Evolutionary conservation across 345 rosid species (phyloP).

Genomic region (Stellera chamaejasme): DNA sequence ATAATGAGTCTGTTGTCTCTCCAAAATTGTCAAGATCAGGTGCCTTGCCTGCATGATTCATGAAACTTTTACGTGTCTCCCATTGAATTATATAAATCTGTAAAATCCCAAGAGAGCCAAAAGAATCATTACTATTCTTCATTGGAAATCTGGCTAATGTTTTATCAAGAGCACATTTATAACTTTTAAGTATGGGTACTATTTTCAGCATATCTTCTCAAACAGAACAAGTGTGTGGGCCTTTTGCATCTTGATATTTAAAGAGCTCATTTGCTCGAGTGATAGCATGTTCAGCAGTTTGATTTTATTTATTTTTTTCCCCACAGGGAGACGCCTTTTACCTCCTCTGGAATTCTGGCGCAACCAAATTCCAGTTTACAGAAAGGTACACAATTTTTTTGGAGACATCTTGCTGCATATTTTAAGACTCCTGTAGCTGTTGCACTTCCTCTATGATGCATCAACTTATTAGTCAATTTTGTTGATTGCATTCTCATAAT

Average conservation of each 20-base stretch:
- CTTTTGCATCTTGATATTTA: too few species aligned
- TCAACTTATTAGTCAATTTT: not conserved
- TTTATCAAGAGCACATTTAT: too few species aligned
- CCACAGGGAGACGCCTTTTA: constrained; percentile 71
- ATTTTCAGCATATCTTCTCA: too few species aligned
- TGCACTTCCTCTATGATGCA: not conserved
- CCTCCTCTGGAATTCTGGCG: constrained; percentile 79
- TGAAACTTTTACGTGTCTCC: too few species aligned
- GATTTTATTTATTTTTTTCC: constrained; percentile 6
- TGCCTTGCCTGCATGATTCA: constrained; percentile 11
- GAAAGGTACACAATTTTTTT: constrained; percentile 33
- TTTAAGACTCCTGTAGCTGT: not conserved
- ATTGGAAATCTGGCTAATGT: too few species aligned
- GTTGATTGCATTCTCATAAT: not conserved
- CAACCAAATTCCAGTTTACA: constrained; percentile 71
- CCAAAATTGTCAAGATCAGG: constrained; percentile 57
- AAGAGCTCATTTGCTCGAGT: not conserved
- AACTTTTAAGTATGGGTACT: too few species aligned
- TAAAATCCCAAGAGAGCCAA: too few species aligned
- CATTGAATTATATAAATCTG: too few species aligned
- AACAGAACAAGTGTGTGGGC: too few species aligned
- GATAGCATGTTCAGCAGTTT: constrained; percentile 10
- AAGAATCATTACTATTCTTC: too few species aligned
- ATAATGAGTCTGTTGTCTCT: constrained; percentile 16
- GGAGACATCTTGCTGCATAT: not conserved